Conservation (phyloP, 2,329 filamentous ascomycete species). For the Pseudocercospora fijiensis region DNA sequence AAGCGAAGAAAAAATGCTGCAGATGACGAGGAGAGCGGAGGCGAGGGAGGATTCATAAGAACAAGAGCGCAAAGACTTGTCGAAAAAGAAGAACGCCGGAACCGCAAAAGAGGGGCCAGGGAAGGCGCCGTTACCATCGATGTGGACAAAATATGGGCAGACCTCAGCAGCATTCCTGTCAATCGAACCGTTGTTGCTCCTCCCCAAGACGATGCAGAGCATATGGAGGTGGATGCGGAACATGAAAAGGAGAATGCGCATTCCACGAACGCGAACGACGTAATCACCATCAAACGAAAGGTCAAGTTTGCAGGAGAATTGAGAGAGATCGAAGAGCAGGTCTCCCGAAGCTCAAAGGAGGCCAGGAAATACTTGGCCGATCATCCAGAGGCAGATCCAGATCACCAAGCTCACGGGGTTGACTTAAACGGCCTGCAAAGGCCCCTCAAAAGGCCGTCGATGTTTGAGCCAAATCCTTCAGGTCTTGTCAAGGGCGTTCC, state of each 20-base stretch:
- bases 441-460: constrained; percentile 48
- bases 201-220: constrained; percentile 14
- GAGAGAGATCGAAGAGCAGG: constrained; percentile 54
- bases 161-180: constrained; percentile 46
- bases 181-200: constrained; percentile 28
- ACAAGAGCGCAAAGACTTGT: constrained; percentile 54
- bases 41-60: constrained; percentile 53
- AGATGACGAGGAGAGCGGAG: constrained; percentile 41
- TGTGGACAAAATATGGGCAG: constrained; percentile 55
- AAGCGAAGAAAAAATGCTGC: constrained; percentile 41
- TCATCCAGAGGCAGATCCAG: constrained; percentile 39
- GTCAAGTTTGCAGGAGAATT: constrained; percentile 59
- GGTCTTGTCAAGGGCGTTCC: constrained; percentile 49
- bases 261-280: constrained; percentile 41
- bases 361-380: constrained; percentile 53
- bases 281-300: constrained; percentile 57
- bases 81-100: constrained; percentile 51
- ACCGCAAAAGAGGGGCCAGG: constrained; percentile 44
- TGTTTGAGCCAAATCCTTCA: constrained; percentile 53
- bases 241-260: constrained; percentile 28
- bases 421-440: constrained; percentile 39
- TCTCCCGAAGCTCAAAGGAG: constrained; percentile 55
- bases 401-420: constrained; percentile 29
- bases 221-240: constrained; percentile 26
- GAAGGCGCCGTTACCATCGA: constrained; percentile 54